phyloP scores from a whole-genome alignment of 2,329 filamentous ascomycete genomes.

The Cytospora mali region DNA sequence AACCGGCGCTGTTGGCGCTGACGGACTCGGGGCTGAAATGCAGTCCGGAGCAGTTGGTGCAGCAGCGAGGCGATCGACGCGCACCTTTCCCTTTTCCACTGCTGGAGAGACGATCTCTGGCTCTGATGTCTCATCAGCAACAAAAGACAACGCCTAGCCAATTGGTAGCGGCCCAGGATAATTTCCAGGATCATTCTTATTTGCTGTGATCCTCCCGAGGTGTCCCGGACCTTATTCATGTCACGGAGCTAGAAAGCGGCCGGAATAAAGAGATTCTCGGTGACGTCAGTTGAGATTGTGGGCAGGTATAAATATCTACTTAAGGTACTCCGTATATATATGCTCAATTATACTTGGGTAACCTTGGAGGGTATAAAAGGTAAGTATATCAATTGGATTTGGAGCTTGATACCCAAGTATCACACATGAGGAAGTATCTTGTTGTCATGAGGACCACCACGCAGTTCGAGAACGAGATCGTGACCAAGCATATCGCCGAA shows the following conservation, averaged over 20 bases:
- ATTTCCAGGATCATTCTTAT: not conserved
- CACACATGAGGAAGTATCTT: too few relatives aligned
- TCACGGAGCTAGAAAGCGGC: not conserved
- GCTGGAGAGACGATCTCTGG: not conserved
- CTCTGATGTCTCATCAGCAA: not conserved
- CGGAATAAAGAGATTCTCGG: not conserved
- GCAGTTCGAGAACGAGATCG: too few relatives aligned
- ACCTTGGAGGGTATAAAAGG: too few relatives aligned
- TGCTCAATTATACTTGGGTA: not conserved
- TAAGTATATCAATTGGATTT: not conserved
- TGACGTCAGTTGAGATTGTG: constrained; percentile 8
- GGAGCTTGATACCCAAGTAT: too few relatives aligned
- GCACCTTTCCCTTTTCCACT: not conserved
- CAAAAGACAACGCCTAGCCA: not conserved
- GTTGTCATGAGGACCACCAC: too few relatives aligned
- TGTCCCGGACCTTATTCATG: not conserved
- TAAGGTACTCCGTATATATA: not conserved
- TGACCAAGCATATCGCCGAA: too few relatives aligned
- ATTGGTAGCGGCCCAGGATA: not conserved
- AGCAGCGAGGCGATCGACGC: not conserved
- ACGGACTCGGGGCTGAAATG: not conserved
- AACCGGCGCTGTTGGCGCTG: not conserved
- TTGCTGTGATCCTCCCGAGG: too few relatives aligned
- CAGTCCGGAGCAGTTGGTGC: not conserved
- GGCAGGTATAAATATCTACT: not conserved